Percentiles rank a stretch among this genome's conserved stretches.
phyloP scores from a whole-genome alignment of 257 asterid genomes.

The Forsythia viridissima region DNA sequence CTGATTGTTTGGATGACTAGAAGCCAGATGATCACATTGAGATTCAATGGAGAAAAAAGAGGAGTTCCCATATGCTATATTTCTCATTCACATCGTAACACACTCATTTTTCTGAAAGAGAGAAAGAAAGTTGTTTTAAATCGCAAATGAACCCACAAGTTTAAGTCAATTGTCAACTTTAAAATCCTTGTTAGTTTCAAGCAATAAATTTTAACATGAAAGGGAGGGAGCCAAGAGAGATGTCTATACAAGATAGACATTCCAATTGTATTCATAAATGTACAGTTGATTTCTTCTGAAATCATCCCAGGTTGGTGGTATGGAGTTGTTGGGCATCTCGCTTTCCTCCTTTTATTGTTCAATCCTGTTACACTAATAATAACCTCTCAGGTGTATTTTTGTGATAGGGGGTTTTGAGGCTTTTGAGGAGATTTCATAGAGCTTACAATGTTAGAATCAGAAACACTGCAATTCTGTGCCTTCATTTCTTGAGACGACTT shows the following conservation, averaged over 20 bases:
- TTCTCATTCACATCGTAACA: neutral
- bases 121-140: too few relatives aligned
- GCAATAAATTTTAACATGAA: too few relatives aligned
- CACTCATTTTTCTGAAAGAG: neutral
- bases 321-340: conserved; percentile 88
- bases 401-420: too few relatives aligned
- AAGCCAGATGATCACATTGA: conserved; percentile 89
- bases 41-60: conserved; percentile 87
- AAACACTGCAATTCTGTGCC: too few relatives aligned
- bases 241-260: neutral
- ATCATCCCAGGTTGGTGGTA: conserved; percentile 93
- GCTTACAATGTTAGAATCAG: too few relatives aligned
- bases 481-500: neutral
- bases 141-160: neutral
- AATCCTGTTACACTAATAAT: too few relatives aligned
- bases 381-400: too few relatives aligned
- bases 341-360: too few relatives aligned
- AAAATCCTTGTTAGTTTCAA: neutral
- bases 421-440: too few relatives aligned
- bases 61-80: conserved; percentile 80
- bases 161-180: neutral
- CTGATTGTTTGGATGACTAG: conserved; percentile 65
- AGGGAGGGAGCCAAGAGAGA: neutral
- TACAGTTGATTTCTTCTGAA: neutral
- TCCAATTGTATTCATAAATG: conserved; percentile 39